phyloP scores from a whole-genome alignment of 2,329 filamentous ascomycete species.

The Fusarium euwallaceae region DNA sequence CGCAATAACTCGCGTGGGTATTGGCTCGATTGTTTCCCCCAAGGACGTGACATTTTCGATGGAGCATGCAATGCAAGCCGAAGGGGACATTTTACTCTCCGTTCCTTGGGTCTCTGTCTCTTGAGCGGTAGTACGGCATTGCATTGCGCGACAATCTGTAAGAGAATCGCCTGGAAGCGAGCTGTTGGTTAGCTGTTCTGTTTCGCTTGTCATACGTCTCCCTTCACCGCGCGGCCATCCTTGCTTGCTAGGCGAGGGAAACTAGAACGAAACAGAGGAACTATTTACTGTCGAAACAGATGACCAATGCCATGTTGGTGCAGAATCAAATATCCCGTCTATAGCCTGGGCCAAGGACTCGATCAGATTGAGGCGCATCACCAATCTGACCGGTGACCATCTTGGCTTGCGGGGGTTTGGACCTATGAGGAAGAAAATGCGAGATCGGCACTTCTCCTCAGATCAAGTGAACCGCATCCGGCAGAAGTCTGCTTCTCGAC shows the following conservation, averaged over 20 bases:
- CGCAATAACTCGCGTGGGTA: conserved; percentile 38
- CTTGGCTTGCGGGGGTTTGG: conserved; percentile 23
- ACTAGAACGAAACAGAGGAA: not conserved
- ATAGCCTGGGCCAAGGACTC: not conserved
- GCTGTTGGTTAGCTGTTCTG: not conserved
- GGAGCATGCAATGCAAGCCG: conserved; percentile 35
- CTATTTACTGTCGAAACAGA: not conserved
- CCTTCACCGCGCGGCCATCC: not conserved
- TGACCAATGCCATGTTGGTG: not conserved
- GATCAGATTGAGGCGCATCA: conserved; percentile 25
- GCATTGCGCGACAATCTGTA: conserved; percentile 26
- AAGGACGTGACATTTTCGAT: conserved; percentile 34
- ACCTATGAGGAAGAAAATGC: conserved; percentile 27
- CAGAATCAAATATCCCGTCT: not conserved
- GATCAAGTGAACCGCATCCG: conserved; percentile 20
- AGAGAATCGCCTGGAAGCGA: conserved; percentile 16
- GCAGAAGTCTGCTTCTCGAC: conserved; percentile 1
- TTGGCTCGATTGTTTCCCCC: conserved; percentile 42
- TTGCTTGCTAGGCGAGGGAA: not conserved
- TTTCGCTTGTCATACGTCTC: not conserved
- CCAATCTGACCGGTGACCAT: conserved; percentile 18
- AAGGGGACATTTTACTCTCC: conserved; percentile 15
- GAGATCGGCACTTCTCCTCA: conserved; percentile 37
- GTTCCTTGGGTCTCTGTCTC: conserved; percentile 3
- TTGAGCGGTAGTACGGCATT: not conserved